Evolutionary conservation across 2,329 filamentous ascomycete genomes (phyloP).

Genomic region (Whalleya microplaca): DNA sequence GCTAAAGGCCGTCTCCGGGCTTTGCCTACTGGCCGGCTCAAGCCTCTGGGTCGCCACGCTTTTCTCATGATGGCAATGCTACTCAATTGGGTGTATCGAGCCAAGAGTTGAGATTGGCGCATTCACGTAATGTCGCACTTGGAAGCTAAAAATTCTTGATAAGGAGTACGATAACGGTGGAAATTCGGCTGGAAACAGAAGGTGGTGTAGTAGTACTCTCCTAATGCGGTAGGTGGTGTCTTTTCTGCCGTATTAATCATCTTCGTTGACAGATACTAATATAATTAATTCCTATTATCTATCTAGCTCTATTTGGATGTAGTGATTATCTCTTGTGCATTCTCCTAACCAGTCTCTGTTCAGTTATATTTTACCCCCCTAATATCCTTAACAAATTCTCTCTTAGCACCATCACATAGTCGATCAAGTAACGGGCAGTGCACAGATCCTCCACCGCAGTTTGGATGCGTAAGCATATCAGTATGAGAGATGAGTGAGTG

Average conservation of each 20-base stretch:
- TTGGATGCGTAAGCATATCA: no score
- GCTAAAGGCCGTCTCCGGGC: conserved; percentile 20
- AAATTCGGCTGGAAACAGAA: conserved; percentile 7
- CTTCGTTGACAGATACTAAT: neutral
- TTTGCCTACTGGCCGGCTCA: conserved; percentile 30
- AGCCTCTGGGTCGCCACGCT: conserved; percentile 35
- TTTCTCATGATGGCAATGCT: conserved; percentile 33
- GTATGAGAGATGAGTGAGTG: no score
- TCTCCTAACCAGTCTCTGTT: neutral
- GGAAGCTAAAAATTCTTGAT: conserved; percentile 22
- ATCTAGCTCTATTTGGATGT: neutral
- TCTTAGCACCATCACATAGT: no score
- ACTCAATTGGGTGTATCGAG: conserved; percentile 1
- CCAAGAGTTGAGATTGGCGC: neutral
- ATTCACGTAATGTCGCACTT: conserved; percentile 4
- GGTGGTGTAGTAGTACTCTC: conserved; percentile 4
- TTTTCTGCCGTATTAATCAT: conserved; percentile 17
- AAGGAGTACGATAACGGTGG: conserved; percentile 21
- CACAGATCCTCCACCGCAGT: no score
- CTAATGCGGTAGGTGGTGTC: conserved; percentile 7
- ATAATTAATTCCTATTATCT: neutral
- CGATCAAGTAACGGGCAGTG: no score
- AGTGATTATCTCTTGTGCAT: neutral
- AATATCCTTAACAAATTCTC: no score
- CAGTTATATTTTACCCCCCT: no score